Evolutionary conservation across 73 alveolate genomes (phyloP).

Genomic region (Paraurostyla sp.): DNA sequence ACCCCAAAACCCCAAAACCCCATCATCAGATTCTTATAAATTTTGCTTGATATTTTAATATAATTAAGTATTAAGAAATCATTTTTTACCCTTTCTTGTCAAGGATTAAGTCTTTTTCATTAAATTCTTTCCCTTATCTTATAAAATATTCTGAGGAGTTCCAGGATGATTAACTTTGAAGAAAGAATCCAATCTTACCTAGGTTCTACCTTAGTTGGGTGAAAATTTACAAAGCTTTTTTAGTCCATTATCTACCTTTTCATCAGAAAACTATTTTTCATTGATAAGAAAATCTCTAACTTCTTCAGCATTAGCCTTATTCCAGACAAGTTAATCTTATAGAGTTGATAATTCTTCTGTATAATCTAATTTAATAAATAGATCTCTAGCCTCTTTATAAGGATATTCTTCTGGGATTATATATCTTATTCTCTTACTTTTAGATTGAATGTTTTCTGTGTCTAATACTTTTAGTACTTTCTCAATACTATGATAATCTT

Average conservation of each 20-base stretch:
- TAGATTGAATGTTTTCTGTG: slow-evolving; percentile 70
- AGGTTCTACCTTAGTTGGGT: slow-evolving; percentile 58
- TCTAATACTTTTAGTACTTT: slow-evolving; percentile 80
- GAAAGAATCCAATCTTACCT: slow-evolving; percentile 18
- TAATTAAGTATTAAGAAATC: too few relatives aligned
- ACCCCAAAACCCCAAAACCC: too few relatives aligned
- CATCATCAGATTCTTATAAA: too few relatives aligned
- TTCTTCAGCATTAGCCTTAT: slow-evolving; percentile 75
- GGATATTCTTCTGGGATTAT: slow-evolving; percentile 80
- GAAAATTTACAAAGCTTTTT: slow-evolving; percentile 70
- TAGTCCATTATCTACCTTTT: slow-evolving; percentile 80
- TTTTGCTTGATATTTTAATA: too few relatives aligned
- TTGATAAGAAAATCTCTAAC: slow-evolving; percentile 80
- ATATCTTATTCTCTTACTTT: slow-evolving; percentile 48
- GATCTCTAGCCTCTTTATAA: slow-evolving; percentile 82
- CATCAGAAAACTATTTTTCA: slow-evolving; percentile 80
- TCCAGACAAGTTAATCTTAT: slow-evolving; percentile 50
- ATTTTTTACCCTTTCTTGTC: too few relatives aligned
- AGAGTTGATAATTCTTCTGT: slow-evolving; percentile 12
- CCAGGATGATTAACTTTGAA: not conserved
- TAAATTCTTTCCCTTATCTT: too few relatives aligned
- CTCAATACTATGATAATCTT: slow-evolving; percentile 84
- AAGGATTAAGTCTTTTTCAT: too few relatives aligned
- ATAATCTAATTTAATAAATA: slow-evolving; percentile 87
- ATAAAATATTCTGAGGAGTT: too few relatives aligned